phyloP scores from a whole-genome alignment of 2,329 filamentous ascomycete genomes.

The Ascochyta koolunga region DNA sequence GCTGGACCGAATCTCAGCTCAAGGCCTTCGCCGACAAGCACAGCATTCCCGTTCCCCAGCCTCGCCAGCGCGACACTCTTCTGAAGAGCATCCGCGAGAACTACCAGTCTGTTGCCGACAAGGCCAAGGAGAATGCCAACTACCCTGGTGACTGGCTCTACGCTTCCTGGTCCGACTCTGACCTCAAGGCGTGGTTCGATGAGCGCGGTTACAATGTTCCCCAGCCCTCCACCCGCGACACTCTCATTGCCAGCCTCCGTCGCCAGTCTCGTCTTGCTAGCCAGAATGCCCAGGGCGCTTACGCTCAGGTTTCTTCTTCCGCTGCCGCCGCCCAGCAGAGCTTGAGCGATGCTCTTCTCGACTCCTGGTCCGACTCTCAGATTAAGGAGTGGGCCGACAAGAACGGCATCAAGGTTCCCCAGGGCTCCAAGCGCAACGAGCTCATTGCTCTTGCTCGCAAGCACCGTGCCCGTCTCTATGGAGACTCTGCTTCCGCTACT shows the following conservation, averaged over 20 bases:
- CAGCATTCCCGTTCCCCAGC: constrained; percentile 84
- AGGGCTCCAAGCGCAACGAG: constrained; percentile 90
- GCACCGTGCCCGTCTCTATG: constrained; percentile 74
- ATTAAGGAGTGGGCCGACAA: constrained; percentile 94
- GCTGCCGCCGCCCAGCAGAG: constrained; percentile 69
- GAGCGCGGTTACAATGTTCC: constrained; percentile 84
- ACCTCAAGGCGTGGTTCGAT: constrained; percentile 92
- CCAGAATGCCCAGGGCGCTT: constrained; percentile 65
- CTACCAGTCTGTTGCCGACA: constrained; percentile 79
- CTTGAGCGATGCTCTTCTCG: constrained; percentile 81
- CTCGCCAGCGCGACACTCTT: constrained; percentile 81
- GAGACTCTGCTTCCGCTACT: constrained; percentile 73
- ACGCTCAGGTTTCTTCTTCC: constrained; percentile 52
- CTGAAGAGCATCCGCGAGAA: constrained; percentile 78
- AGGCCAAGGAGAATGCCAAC: constrained; percentile 74
- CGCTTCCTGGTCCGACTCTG: constrained; percentile 86
- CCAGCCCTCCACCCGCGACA: constrained; percentile 83
- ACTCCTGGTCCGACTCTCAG: constrained; percentile 87
- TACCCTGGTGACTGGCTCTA: constrained; percentile 98
- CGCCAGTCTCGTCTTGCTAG: constrained; percentile 86
- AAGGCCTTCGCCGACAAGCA: constrained; percentile 93
- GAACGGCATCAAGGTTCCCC: constrained; percentile 86
- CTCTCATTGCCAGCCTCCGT: constrained; percentile 85
- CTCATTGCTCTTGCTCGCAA: constrained; percentile 88
- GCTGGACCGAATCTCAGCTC: constrained; percentile 90